phyloP scores from a whole-genome alignment of 768 basidiomycete genomes.

The Boletus sensibilis region DNA sequence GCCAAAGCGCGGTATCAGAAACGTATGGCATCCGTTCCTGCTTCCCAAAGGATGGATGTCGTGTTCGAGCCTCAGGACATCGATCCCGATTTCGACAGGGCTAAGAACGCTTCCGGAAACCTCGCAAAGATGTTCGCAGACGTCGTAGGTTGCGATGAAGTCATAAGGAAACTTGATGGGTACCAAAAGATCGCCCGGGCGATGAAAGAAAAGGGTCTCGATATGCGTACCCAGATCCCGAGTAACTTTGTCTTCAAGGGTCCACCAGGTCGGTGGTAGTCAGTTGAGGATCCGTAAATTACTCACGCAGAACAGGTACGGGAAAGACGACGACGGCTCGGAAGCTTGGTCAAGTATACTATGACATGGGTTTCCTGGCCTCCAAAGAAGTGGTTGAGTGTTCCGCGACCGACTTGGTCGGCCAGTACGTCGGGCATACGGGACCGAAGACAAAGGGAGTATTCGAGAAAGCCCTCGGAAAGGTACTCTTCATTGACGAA shows the following conservation, averaged over 20 bases:
- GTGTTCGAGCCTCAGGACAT: conserved; percentile 53
- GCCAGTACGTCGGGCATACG: conserved; percentile 69
- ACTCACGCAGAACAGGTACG: conserved; percentile 44
- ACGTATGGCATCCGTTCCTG: conserved; percentile 34
- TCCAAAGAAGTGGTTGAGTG: conserved; percentile 59
- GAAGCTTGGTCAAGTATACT: conserved; percentile 64
- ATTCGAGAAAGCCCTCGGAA: conserved; percentile 65
- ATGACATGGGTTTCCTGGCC: conserved; percentile 60
- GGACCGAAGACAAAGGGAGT: conserved; percentile 62
- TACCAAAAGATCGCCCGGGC: conserved; percentile 53
- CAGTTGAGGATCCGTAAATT: neutral
- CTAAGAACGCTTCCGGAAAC: conserved; percentile 46
- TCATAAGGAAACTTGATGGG: conserved; percentile 45
- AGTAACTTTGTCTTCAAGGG: conserved; percentile 71
- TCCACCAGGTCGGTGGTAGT: conserved; percentile 52
- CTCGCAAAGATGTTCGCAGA: conserved; percentile 61
- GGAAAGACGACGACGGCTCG: conserved; percentile 65
- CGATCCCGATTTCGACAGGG: conserved; percentile 60
- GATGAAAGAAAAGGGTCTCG: conserved; percentile 42
- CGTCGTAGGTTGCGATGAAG: conserved; percentile 58
- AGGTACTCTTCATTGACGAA: conserved; percentile 72
- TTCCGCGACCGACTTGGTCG: conserved; percentile 70
- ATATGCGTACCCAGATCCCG: conserved; percentile 53
- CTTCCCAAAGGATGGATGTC: conserved; percentile 25
- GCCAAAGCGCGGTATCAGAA: conserved; percentile 51